Conservation (phyloP, 306 rosid genomes). For the Senna tora region DNA sequence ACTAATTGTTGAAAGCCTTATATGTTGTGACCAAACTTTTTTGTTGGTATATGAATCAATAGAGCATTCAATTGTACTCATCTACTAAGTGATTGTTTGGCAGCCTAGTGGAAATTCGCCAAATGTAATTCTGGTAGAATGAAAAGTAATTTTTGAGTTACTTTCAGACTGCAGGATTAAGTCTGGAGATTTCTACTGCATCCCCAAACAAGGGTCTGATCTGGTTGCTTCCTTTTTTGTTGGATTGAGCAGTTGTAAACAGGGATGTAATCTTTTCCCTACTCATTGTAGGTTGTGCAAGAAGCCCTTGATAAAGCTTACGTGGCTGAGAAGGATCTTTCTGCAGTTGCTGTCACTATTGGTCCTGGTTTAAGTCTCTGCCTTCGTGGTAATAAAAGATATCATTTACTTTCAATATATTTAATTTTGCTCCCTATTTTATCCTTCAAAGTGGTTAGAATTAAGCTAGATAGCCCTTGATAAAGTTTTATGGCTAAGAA, state of each 20-base stretch:
- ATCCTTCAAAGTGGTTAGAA: background rate
- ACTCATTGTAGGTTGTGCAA: slow-evolving; percentile 79
- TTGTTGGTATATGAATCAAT: too few relatives aligned
- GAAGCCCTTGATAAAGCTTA: slow-evolving; percentile 84
- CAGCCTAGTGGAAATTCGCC: slow-evolving; percentile 8
- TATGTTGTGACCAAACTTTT: background rate
- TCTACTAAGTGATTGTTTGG: slow-evolving; percentile 20
- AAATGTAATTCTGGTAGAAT: slow-evolving; percentile 30
- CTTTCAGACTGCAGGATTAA: slow-evolving; percentile 14
- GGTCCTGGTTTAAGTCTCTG: slow-evolving; percentile 99
- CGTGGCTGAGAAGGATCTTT: slow-evolving; percentile 70
- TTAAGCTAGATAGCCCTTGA: slow-evolving; percentile 50
- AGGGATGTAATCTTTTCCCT: slow-evolving; percentile 33
- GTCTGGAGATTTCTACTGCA: slow-evolving; percentile 25
- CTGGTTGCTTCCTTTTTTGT: slow-evolving; percentile 17
- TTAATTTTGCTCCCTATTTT: background rate
- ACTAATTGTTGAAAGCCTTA: slow-evolving; percentile 21
- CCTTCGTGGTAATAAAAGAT: slow-evolving; percentile 73
- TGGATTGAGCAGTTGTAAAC: background rate
- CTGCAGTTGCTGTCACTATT: slow-evolving; percentile 96
- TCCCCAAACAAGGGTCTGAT: slow-evolving; percentile 26
- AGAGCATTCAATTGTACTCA: background rate
- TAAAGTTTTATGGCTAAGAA: slow-evolving; percentile 68
- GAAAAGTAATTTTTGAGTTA: slow-evolving; percentile 26
- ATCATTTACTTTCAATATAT: background rate